Conservation (phyloP, 2,329 filamentous ascomycete genomes). For the Cercospora janseana region DNA sequence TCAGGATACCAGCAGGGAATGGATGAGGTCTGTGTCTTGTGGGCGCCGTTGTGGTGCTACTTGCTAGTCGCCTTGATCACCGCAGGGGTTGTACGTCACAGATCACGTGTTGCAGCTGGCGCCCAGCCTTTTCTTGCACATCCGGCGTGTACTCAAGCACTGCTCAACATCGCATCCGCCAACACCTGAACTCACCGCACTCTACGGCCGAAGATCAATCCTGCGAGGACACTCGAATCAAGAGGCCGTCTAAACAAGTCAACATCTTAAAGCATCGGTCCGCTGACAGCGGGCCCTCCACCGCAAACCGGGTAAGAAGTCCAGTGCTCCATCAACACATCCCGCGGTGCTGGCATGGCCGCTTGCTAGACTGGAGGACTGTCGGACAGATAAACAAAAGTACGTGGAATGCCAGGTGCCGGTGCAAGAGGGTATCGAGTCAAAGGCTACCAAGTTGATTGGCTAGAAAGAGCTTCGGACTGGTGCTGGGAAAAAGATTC, state of each 20-base stretch:
- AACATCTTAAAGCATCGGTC: too few species aligned
- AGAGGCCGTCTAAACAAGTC: too few species aligned
- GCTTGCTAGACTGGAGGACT: too few species aligned
- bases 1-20: background rate
- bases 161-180: background rate
- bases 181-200: background rate
- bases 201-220: too few species aligned
- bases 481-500: background rate
- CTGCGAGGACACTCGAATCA: too few species aligned
- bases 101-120: background rate
- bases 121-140: background rate
- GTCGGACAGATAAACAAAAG: background rate
- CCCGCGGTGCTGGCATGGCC: too few species aligned
- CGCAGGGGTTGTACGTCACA: background rate
- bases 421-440: background rate
- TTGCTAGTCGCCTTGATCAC: background rate
- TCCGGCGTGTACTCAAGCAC: background rate
- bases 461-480: conserved; percentile 36
- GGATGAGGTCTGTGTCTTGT: background rate
- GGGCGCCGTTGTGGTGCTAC: background rate
- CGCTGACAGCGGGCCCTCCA: too few species aligned
- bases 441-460: background rate
- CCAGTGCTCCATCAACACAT: too few species aligned
- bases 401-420: background rate
- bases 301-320: too few species aligned